Conservation (phyloP, 2,329 filamentous ascomycete genomes). For the Incumbomyces lentus region DNA sequence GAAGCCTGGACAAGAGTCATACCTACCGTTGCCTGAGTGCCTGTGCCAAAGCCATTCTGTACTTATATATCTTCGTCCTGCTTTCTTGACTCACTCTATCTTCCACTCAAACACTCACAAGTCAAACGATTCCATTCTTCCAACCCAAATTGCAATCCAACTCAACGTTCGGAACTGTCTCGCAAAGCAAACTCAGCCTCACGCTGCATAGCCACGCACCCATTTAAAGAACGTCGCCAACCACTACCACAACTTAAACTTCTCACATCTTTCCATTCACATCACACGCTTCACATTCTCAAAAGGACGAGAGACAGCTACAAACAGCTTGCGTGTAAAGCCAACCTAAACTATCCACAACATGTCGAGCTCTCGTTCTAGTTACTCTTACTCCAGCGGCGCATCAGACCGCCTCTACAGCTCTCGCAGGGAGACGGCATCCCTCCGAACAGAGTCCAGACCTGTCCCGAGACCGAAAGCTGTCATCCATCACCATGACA, state of each 20-base stretch:
- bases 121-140: background rate
- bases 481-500: slow-evolving; percentile 1
- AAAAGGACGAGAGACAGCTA: background rate
- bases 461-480: slow-evolving; percentile 4
- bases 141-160: slow-evolving; percentile 1
- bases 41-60: background rate
- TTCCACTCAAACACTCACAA: background rate
- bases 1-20: slow-evolving; percentile 1
- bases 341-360: background rate
- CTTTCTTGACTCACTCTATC: background rate
- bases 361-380: slow-evolving; percentile 5
- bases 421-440: slow-evolving; percentile 4
- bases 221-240: background rate
- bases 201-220: background rate
- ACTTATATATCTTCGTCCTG: background rate
- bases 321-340: background rate
- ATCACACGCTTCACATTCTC: background rate
- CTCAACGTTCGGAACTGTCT: background rate
- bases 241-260: background rate
- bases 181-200: slow-evolving; percentile 3
- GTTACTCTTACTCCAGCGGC: slow-evolving; percentile 5
- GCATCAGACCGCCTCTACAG: background rate
- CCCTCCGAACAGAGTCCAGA: background rate
- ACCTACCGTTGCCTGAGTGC: background rate
- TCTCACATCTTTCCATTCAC: background rate